Conservation (phyloP, 176 grass and related monocot genomes). For the Aegilops umbellulata region DNA sequence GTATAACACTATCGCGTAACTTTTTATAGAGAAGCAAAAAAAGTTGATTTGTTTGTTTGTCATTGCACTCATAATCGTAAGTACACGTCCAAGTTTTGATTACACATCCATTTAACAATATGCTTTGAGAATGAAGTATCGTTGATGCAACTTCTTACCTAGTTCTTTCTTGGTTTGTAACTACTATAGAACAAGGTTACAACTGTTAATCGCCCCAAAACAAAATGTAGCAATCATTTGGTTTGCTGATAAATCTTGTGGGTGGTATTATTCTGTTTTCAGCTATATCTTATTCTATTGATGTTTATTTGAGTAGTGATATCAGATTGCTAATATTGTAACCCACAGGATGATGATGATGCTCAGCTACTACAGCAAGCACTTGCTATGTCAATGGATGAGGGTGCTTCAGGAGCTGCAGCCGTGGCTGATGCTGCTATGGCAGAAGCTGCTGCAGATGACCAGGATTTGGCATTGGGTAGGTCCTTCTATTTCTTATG, state of each 20-base stretch:
- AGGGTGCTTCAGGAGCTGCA: conserved; percentile 43
- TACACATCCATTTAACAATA: neutral
- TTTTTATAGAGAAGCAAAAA: neutral
- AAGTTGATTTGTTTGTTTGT: conserved; percentile 5
- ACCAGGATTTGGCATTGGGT: conserved; percentile 87
- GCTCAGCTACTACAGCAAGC: conserved; percentile 72
- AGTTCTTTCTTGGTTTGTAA: neutral
- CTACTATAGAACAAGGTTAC: neutral
- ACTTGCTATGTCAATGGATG: conserved; percentile 94
- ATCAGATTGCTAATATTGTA: conserved; percentile 18
- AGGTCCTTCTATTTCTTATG: conserved; percentile 13
- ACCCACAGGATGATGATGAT: conserved; percentile 64
- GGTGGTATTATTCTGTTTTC: neutral
- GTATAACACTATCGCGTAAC: neutral
- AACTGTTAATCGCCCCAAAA: neutral
- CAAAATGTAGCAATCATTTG: neutral
- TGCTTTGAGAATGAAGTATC: neutral
- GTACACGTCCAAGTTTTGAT: neutral
- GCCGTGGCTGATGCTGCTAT: conserved; percentile 53
- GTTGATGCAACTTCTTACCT: neutral
- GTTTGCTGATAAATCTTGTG: neutral
- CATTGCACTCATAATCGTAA: neutral
- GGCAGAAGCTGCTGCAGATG: conserved; percentile 63
- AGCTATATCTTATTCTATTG: neutral
- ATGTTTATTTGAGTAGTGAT: conserved; percentile 16